These are phyloP conservation scores for Thielaviopsis populi DNA, from an alignment of 2,329 filamentous ascomycete species.

Conservation along the genomic window DNA sequence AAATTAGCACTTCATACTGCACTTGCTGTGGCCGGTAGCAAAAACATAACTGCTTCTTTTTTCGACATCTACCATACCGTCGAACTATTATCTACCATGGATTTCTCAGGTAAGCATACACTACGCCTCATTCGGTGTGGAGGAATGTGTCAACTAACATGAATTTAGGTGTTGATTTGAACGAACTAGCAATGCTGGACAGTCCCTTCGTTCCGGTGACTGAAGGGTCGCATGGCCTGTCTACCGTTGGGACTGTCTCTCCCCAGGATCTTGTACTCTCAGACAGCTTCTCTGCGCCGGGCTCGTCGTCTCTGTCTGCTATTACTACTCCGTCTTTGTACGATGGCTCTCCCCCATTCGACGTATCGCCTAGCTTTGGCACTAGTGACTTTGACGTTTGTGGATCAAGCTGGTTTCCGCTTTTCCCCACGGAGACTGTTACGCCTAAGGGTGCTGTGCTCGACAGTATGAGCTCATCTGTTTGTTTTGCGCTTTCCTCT, in stretches of 20 bases:
- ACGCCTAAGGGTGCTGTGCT: constrained; percentile 19
- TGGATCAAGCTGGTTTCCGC: constrained; percentile 51
- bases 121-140: too few species aligned
- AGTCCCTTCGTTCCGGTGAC: constrained; percentile 30
- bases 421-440: constrained; percentile 44
- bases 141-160: not conserved
- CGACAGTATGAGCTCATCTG: constrained; percentile 11
- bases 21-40: not conserved
- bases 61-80: not conserved
- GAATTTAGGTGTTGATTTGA: constrained; percentile 39
- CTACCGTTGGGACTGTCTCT: constrained; percentile 58
- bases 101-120: constrained; percentile 12
- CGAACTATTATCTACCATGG: constrained; percentile 1
- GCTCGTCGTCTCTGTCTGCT: constrained; percentile 67
- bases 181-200: constrained; percentile 43
- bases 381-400: constrained; percentile 39
- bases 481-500: constrained; percentile 13
- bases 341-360: constrained; percentile 56
- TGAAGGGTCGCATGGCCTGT: not conserved
- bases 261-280: constrained; percentile 65
- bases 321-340: constrained; percentile 72
- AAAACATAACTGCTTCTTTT: not conserved
- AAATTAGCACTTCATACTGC: not conserved
- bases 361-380: constrained; percentile 60
- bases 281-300: constrained; percentile 60